These are phyloP conservation scores for Aspergillus costaricaensis DNA, from an alignment of 2,329 filamentous ascomycete species.

Conservation along the genomic window DNA sequence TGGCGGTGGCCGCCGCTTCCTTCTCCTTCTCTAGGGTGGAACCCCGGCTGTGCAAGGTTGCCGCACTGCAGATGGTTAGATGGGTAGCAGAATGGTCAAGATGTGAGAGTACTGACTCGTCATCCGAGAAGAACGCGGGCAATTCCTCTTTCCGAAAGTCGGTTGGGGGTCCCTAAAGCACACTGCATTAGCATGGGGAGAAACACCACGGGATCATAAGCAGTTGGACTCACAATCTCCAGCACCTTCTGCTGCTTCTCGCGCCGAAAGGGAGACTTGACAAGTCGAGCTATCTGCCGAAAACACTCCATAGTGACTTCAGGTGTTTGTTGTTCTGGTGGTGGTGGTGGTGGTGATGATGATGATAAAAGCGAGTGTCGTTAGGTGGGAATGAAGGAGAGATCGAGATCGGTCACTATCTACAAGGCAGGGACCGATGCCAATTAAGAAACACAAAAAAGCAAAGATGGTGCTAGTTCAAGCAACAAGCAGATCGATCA, in stretches of 20 bases:
- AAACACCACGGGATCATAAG: background rate
- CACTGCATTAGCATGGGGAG: background rate
- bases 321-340: background rate
- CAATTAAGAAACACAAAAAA: slow-evolving; percentile 6
- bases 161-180: slow-evolving; percentile 41
- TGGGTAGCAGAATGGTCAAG: slow-evolving; percentile 9
- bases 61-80: slow-evolving; percentile 37
- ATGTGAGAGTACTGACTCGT: slow-evolving; percentile 36
- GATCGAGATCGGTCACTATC: slow-evolving; percentile 13
- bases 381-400: background rate
- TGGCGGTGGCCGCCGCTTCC: slow-evolving; percentile 27
- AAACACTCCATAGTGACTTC: slow-evolving; percentile 38
- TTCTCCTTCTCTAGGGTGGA: slow-evolving; percentile 30
- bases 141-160: slow-evolving; percentile 48
- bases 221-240: slow-evolving; percentile 35
- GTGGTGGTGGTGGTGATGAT: background rate
- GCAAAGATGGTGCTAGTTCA: background rate
- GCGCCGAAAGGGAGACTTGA: slow-evolving; percentile 37
- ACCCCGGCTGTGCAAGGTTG: slow-evolving; percentile 36
- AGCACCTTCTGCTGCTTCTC: slow-evolving; percentile 32
- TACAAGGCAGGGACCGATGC: slow-evolving; percentile 17
- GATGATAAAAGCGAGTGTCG: no score
- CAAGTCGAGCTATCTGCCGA: slow-evolving; percentile 35
- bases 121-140: slow-evolving; percentile 42
- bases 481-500: slow-evolving; percentile 9